Evolutionary conservation across 768 basidiomycete genomes (phyloP), one percentile per base, ranked within the genome.

Genomic region (Galerina marginata): DNA sequence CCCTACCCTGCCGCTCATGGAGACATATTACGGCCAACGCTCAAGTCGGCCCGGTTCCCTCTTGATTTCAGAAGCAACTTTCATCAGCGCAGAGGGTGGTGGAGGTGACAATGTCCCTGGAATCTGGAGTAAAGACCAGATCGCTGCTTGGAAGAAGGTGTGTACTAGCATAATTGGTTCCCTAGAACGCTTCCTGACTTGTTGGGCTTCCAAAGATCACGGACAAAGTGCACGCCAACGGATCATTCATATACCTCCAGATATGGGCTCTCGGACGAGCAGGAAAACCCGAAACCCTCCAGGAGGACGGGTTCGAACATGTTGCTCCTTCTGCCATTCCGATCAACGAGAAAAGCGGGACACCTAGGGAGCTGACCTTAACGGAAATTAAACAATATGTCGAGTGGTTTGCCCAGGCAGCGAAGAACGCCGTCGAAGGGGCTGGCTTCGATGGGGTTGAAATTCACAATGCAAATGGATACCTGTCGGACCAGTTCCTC

Each of bases 361-460:
- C 65, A 3, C 84, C 83, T 1, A 72, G 78, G 1, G 74, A 79
- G 1, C 68, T 88, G 36, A 83, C 81, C 0, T 69, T 70, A 1
- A 68, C 70, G 1, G 87, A 87, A 51, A 83, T 88, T 56, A 67
- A 75, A 47, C 81, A 87, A 54, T 83, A 84, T 59, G 70, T 83
- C n/a, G 36, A 74, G 20, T 71, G 81, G 15, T 90, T 82, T 64
- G 83, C 77, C 6, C 73, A 78, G 14, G 86, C 84, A 1, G 87
- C 89, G 1, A 74, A 74, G 25, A 85, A 85, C 58, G 85, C 86
- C 4, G 75, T 87, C 3, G 67, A 79, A 52, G 66, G 68, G 29
- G 88, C 90, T n/a, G 89, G 87, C 0, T 92, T 92, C 62, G 90
- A 92, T 58, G 91, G 89, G 45, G 64, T 83, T 58, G 81, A 81